phyloP scores from a whole-genome alignment of 2,329 filamentous ascomycete genomes.

The Xylariaceae sp. region DNA sequence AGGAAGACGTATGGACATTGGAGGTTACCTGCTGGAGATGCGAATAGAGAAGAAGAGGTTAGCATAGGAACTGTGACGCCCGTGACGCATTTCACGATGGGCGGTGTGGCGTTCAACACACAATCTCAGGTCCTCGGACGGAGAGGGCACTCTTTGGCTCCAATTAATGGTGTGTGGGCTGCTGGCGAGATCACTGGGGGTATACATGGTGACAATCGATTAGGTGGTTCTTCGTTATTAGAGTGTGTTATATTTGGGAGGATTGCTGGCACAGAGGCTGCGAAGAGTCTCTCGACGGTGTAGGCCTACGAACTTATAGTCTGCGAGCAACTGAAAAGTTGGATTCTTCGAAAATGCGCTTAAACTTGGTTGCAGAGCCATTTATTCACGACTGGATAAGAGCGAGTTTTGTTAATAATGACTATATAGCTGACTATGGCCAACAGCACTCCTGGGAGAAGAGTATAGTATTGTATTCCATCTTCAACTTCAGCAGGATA shows the following conservation, averaged over 20 bases:
- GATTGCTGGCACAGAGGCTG: slow-evolving; percentile 58
- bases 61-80: slow-evolving; percentile 67
- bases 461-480: too few relatives aligned
- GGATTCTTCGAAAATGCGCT: too few relatives aligned
- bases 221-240: slow-evolving; percentile 66
- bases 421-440: too few relatives aligned
- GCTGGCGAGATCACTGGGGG: slow-evolving; percentile 70
- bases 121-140: slow-evolving; percentile 56
- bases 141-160: slow-evolving; percentile 43
- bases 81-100: slow-evolving; percentile 71
- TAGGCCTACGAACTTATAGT: too few relatives aligned
- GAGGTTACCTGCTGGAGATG: slow-evolving; percentile 51
- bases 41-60: slow-evolving; percentile 56
- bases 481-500: too few relatives aligned
- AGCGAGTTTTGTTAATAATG: too few relatives aligned
- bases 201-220: slow-evolving; percentile 66
- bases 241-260: slow-evolving; percentile 70
- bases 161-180: slow-evolving; percentile 64
- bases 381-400: too few relatives aligned
- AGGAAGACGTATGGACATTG: slow-evolving; percentile 61
- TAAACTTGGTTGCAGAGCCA: too few relatives aligned
- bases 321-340: too few relatives aligned
- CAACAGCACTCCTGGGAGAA: too few relatives aligned
- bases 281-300: slow-evolving; percentile 30
- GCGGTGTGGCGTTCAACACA: slow-evolving; percentile 63